Base-by-base conservation (phyloP, 805 yeast genomes). In the Sugiyamaella chiloensis region DNA sequence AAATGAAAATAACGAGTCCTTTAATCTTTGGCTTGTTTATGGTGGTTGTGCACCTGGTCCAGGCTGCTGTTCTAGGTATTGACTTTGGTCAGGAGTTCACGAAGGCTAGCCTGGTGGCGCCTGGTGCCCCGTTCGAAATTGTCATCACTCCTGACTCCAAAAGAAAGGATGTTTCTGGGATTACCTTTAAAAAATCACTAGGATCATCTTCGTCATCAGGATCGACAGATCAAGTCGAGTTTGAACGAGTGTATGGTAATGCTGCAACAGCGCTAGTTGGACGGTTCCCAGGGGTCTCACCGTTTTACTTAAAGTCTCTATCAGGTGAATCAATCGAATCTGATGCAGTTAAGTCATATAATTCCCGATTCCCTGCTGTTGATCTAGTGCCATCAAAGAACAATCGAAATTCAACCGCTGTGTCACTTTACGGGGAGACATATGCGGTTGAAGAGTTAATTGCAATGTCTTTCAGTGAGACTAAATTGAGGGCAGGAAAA, bases 131-230 rank as follows among this genome's bases (percentile, higher is more conserved):
- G 12, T 82, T 90, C 61, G 98, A 93, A 60, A 76, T 93, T 34
- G 83, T 93, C 11, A 70, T 93, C 52, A 87, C 97, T 3, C 83
- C 87, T 21, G 98, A 93, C 59, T 84, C 96, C 2, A 87, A 89
- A 66, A 75, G 99, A 49, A 93, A 93, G 63, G 98, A 91, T 59
- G 71, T 82, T 3, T 76, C 90, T 3, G 96, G 95, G 0, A 57
- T 93, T 9, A 82, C 86, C 0, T 72, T 90, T 51, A 76, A 81
- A 42, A 32, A 19, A 24, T 29, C 39, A 5, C 44, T 44, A 2
- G 42, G 45, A 14, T 40, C 51, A 19, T 34, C 40, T 16, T 42
- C 37, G 21, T 29, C 34, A n/a, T 14, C 17, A 5, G 30, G 37
- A 14, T 31, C 24, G 23, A n/a, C n/a, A n/a, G n/a, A n/a, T n/a